Conservation (phyloP, 257 asterid species). For the Penstemon davidsonii region DNA sequence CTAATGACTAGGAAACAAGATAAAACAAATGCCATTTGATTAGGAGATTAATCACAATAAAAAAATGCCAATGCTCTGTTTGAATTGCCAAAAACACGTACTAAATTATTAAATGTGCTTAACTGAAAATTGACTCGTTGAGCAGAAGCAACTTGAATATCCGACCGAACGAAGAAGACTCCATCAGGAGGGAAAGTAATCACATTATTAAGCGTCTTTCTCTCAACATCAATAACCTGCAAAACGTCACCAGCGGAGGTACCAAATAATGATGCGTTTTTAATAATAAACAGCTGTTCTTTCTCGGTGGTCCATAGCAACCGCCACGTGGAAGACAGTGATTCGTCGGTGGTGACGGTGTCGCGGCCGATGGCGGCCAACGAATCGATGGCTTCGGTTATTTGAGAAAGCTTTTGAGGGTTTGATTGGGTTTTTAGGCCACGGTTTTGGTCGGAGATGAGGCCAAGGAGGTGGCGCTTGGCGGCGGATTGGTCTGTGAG, state of each 20-base stretch:
- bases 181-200: constrained; percentile 91
- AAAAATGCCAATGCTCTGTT: too few relatives aligned
- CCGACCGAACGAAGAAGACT: constrained; percentile 89
- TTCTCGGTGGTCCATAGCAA: constrained; percentile 98
- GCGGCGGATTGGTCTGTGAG: constrained; percentile 63
- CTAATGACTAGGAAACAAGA: too few relatives aligned
- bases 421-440: constrained; percentile 81
- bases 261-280: constrained; percentile 66
- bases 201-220: constrained; percentile 62
- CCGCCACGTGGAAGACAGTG: constrained; percentile 82
- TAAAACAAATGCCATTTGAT: too few relatives aligned
- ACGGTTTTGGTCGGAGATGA: constrained; percentile 77
- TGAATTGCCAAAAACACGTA: too few relatives aligned
- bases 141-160: constrained; percentile 64
- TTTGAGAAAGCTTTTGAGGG: constrained; percentile 64
- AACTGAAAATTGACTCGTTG: constrained; percentile 84
- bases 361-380: constrained; percentile 51
- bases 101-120: background rate
- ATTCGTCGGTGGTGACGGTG: constrained; percentile 56
- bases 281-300: constrained; percentile 78
- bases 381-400: constrained; percentile 63
- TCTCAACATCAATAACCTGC: constrained; percentile 81
- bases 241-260: constrained; percentile 80
- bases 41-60: too few relatives aligned
- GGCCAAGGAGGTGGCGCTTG: constrained; percentile 74